Conservation (phyloP, 2,329 filamentous ascomycete species). For the Hymenoscyphus fraxineus region DNA sequence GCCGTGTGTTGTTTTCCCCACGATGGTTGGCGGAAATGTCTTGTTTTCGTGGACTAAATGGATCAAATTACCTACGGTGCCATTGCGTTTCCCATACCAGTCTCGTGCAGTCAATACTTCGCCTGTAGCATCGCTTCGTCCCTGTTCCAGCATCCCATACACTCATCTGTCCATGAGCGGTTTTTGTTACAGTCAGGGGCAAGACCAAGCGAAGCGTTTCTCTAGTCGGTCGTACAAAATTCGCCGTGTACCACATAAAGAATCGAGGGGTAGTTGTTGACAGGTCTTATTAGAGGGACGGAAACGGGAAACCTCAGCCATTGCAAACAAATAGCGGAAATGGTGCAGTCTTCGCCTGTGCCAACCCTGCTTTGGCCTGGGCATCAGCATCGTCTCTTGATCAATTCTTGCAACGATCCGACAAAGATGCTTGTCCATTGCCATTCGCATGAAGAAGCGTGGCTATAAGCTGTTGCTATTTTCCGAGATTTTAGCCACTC, state of each 20-base stretch:
- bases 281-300: background rate
- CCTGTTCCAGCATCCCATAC: background rate
- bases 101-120: background rate
- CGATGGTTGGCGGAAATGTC: background rate
- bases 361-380: background rate
- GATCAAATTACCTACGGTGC: background rate
- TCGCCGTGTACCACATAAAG: background rate
- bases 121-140: background rate
- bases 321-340: background rate
- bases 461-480: background rate
- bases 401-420: background rate
- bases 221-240: background rate
- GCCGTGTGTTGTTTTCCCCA: background rate
- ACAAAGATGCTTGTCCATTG: background rate
- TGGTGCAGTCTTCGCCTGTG: background rate
- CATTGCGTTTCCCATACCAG: background rate
- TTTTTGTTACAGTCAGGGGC: background rate
- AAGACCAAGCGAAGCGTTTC: background rate
- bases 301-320: constrained; percentile 7
- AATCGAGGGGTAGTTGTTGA: background rate
- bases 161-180: background rate
- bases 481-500: background rate
- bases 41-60: background rate
- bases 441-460: background rate
- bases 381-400: background rate